Evolutionary conservation across 2,329 filamentous ascomycete species (phyloP), one percentile per base, ranked within the genome.

Genomic region (Byssothecium circinans): DNA sequence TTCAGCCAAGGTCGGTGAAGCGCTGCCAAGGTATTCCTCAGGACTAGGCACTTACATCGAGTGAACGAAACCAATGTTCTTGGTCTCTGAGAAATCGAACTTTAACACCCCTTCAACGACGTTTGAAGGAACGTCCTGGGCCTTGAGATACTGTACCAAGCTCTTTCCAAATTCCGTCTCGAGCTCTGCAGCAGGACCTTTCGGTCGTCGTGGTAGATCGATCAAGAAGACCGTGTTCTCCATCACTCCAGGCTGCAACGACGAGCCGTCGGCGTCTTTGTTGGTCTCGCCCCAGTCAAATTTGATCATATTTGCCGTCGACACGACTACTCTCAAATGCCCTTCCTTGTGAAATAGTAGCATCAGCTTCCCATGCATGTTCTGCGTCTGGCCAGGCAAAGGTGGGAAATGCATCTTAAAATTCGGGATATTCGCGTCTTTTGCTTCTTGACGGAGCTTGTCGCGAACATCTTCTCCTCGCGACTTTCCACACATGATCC

Each of bases 331-430:
- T 6, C 94, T 83, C 14, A 96, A 71, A 66, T 91, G 85, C 1
- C 74, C 73, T 0, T 81, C 73, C 0, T 81, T 74, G 58, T 90
- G 89, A 60, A 91, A 92, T n/a, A 97, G 78, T 1, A 97, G 73
- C 80, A 95, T 91, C 35, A 97, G 77, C 67, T 99, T 97, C 41
- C 90, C 95, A 70, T 97, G 94, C 91, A 97, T 96, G 60, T 80
- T 85, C 19, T 85, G 86, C 5, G 83, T 73, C 38, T 81, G 76
- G 1, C 83, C 81, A 33, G 83, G 77, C 88, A 96, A 92, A 2
- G 81, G 80, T 14, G 92, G 92, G 64, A 97, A 96, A 65, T 89
- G 91, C 45, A 85, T 58, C 17, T 81, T 81, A 45, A 95, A 77
- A 41, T 80, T 78, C 29, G 10, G 65, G 64, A 56, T 81, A 73